phyloP scores from a whole-genome alignment of 768 basidiomycete genomes.

The Tricholomella constricta region DNA sequence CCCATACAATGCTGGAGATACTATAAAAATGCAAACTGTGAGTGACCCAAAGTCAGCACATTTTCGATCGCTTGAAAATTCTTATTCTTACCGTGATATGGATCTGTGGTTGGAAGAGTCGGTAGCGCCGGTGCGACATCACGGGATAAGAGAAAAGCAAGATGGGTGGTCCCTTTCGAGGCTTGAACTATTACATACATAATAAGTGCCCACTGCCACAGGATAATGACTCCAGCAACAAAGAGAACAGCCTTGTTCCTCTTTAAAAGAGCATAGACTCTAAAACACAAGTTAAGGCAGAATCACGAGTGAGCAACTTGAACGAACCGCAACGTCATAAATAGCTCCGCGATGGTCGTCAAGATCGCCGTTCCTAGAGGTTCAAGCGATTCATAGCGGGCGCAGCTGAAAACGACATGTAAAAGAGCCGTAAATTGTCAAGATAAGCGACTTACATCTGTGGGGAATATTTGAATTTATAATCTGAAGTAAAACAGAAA shows the following conservation, averaged over 20 bases:
- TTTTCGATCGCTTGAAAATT: neutral
- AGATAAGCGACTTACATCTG: slow-evolving; percentile 1
- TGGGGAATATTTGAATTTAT: neutral
- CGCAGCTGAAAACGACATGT: neutral
- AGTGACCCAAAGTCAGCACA: neutral
- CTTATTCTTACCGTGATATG: neutral
- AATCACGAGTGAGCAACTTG: neutral
- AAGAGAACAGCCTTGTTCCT: neutral
- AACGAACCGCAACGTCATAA: slow-evolving; percentile 7
- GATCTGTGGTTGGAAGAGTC: neutral
- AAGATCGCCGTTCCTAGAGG: neutral
- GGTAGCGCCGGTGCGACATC: neutral
- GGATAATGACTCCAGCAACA: neutral
- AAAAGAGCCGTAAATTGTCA: neutral
- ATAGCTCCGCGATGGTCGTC: slow-evolving; percentile 2
- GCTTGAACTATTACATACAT: slow-evolving; percentile 4
- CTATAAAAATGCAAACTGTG: slow-evolving; percentile 1
- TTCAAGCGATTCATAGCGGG: slow-evolving; percentile 7
- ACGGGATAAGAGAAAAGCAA: neutral
- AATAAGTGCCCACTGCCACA: slow-evolving; percentile 7
- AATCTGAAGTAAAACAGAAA: neutral
- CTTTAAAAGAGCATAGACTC: slow-evolving; percentile 2
- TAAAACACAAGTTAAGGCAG: neutral
- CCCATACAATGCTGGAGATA: neutral
- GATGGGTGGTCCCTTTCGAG: neutral